phyloP scores from a whole-genome alignment of 2,329 filamentous ascomycete species.

The Paracoccidioides lutzii region DNA sequence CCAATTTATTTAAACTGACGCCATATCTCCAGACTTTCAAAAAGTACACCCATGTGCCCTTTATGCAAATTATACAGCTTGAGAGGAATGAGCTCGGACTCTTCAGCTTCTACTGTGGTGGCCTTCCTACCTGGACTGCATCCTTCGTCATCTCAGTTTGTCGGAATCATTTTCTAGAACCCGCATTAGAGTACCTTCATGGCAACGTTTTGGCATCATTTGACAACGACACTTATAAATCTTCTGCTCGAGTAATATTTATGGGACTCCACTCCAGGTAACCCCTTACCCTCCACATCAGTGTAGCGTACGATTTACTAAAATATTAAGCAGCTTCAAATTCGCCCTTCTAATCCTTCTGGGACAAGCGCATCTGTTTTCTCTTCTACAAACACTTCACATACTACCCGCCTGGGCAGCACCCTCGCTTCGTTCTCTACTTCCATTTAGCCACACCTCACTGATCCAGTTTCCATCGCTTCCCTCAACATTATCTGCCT shows the following conservation, averaged over 20 bases:
- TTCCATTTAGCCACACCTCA: slow-evolving; percentile 27
- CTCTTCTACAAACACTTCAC: slow-evolving; percentile 30
- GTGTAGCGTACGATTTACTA: slow-evolving; percentile 7
- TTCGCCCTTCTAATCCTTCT: slow-evolving; percentile 25
- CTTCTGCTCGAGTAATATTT: slow-evolving; percentile 18
- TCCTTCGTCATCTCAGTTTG: slow-evolving; percentile 27
- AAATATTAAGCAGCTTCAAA: slow-evolving; percentile 20
- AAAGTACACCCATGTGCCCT: slow-evolving; percentile 24
- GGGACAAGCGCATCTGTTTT: slow-evolving; percentile 32
- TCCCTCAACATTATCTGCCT: slow-evolving; percentile 18
- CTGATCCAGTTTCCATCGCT: slow-evolving; percentile 22
- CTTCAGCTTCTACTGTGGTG: slow-evolving; percentile 28
- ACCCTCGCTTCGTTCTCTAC: slow-evolving; percentile 20
- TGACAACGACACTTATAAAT: slow-evolving; percentile 16
- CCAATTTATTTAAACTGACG: slow-evolving; percentile 6
- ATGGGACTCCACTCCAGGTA: slow-evolving; percentile 6
- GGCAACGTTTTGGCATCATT: slow-evolving; percentile 15
- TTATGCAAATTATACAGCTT: slow-evolving; percentile 25
- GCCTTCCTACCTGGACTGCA: slow-evolving; percentile 28
- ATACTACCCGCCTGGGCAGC: slow-evolving; percentile 24
- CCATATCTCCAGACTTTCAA: slow-evolving; percentile 23
- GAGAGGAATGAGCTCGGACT: slow-evolving; percentile 25
- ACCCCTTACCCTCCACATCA: neutral
- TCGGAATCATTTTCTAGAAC: slow-evolving; percentile 27
- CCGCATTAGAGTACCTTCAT: slow-evolving; percentile 19